A percentile compares a stretch with the other conserved stretches of the same genome.
phyloP scores from a whole-genome alignment of 192 early-diverging fungal genomes.

The Umbelopsis vinacea region DNA sequence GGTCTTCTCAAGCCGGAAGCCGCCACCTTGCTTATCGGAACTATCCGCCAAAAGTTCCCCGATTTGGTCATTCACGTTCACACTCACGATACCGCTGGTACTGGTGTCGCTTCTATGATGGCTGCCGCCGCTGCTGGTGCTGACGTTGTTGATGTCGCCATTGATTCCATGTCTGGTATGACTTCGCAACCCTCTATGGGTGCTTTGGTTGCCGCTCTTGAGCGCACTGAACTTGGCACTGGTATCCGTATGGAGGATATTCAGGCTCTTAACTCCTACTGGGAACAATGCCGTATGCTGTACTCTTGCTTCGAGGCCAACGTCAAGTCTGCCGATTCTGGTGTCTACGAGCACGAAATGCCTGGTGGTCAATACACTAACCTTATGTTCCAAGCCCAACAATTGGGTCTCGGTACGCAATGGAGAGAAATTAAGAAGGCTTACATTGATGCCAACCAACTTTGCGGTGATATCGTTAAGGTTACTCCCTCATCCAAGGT shows the following conservation, averaged over 20 bases:
- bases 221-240: constrained; percentile 81
- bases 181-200: constrained; percentile 99
- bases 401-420: constrained; percentile 88
- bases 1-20: constrained; percentile 93
- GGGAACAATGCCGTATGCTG: constrained; percentile 93
- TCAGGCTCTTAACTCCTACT: constrained; percentile 89
- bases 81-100: constrained; percentile 97
- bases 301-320: constrained; percentile 97
- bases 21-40: constrained; percentile 83
- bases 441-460: constrained; percentile 86
- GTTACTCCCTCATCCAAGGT: constrained; percentile 98
- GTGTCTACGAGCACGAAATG: constrained; percentile 97
- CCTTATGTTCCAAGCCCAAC: constrained; percentile 96
- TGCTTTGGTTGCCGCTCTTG: constrained; percentile 84
- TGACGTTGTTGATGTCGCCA: constrained; percentile 91
- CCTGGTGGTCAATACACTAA: constrained; percentile 99
- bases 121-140: constrained; percentile 91
- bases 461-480: constrained; percentile 97
- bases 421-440: constrained; percentile 95
- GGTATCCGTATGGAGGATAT: constrained; percentile 83
- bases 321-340: constrained; percentile 85
- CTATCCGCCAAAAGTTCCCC: constrained; percentile 86
- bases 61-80: constrained; percentile 94
- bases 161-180: constrained; percentile 93
- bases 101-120: constrained; percentile 95